Conservation (phyloP, 2,329 filamentous ascomycete genomes). For the Coniochaeta pulveracea region DNA sequence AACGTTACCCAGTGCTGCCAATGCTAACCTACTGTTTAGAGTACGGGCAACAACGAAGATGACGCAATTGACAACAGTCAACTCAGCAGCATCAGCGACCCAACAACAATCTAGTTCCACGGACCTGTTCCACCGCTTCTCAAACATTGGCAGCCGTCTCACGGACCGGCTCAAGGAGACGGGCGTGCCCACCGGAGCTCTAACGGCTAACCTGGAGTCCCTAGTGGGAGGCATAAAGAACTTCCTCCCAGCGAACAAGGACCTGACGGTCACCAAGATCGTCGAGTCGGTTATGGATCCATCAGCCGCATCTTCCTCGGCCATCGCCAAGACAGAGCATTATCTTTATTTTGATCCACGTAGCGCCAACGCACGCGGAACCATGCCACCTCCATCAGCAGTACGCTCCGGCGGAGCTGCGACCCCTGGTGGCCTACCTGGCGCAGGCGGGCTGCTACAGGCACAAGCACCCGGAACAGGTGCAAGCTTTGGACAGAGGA, state of each 20-base stretch:
- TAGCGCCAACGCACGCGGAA: constrained; percentile 84
- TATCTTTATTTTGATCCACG: constrained; percentile 97
- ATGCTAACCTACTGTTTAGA: no score
- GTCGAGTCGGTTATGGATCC: constrained; percentile 98
- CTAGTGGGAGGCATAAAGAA: constrained; percentile 96
- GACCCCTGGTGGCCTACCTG: constrained; percentile 36
- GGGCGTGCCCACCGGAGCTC: constrained; percentile 56
- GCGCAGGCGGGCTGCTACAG: constrained; percentile 31
- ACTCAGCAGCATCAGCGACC: constrained; percentile 50
- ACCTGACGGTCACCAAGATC: constrained; percentile 94
- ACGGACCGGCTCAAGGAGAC: constrained; percentile 92
- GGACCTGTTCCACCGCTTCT: constrained; percentile 88
- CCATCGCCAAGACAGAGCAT: constrained; percentile 90
- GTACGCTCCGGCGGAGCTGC: constrained; percentile 28
- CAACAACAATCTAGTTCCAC: constrained; percentile 49
- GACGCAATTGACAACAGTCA: constrained; percentile 92
- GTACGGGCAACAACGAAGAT: constrained; percentile 93
- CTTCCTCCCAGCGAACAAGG: constrained; percentile 90
- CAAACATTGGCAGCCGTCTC: constrained; percentile 78
- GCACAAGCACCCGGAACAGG: constrained; percentile 54
- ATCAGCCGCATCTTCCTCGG: constrained; percentile 74
- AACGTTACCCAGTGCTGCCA: no score
- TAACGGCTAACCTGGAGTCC: constrained; percentile 77
- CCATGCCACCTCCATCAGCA: constrained; percentile 69
- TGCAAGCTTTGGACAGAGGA: constrained; percentile 80